Base-by-base conservation (phyloP, 805 yeast genomes). In the Cyberlindnera meyerae region DNA sequence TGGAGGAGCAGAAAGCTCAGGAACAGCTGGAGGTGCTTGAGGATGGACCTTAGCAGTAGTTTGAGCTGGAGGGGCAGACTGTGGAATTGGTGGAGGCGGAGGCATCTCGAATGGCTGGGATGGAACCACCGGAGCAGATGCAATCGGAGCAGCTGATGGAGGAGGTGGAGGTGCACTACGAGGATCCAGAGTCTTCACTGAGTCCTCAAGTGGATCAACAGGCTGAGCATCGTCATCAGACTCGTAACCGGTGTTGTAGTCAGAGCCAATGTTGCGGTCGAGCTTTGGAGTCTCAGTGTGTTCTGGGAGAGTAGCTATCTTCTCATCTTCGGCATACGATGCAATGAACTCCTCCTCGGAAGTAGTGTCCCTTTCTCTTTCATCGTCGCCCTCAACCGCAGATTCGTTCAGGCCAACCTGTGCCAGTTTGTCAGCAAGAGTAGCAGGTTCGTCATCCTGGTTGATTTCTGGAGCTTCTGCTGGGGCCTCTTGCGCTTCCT, bases 241-340 rank as follows among this genome's bases (percentile, higher is more conserved):
- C 38, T 82, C 86, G 49, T 79, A 79, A 0, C 87, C 87, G 1
- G 85, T 73, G 8, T 63, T 64, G 38, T 63, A 63, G 18, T 51
- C 55, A 14, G 55, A 56, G 11, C 51, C 47, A 27, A 45, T 50
- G 24, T 48, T 34, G 18, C 33, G 22, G n/a, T 33, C 35, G 5
- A 41, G 24, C 3, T 29, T 28, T 7, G 46, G 42, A 3, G 33
- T 29, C 24, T 45, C 39, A 14, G 39, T 27, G 6, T 25, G 31
- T 4, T 44, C 39, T 6, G 41, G 11, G 2, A 25, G 29, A 5
- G 42, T 38, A 8, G 44, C 49, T 18, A 29, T 39, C 18, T 33
- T 48, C 36, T 52, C 57, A n/a, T n/a, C n/a, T n/a, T n/a, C n/a
- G n/a, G n/a, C n/a, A n/a, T n/a, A n/a, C n/a, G n/a, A n/a, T n/a